Evolutionary conservation across 129 eudicot genomes (phyloP).

Genomic region (Escallonia herrerae): DNA sequence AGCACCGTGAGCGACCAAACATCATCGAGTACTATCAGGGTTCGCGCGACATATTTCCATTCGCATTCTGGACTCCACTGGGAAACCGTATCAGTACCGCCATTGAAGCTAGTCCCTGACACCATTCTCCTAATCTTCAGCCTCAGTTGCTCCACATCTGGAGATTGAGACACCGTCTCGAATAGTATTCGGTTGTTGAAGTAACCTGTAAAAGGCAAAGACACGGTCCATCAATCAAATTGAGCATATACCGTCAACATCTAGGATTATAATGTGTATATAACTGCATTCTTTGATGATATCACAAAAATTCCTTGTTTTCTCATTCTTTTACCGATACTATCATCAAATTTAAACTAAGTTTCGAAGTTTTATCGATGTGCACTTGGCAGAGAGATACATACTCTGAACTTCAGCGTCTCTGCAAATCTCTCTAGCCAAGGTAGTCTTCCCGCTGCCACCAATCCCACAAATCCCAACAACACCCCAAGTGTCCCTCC

Average conservation of each 20-base stretch:
- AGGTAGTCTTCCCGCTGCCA: conserved; percentile 88
- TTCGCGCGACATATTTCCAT: conserved; percentile 19
- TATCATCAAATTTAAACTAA: background rate
- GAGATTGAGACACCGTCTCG: conserved; percentile 84
- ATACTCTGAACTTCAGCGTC: conserved; percentile 59
- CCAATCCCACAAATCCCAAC: conserved; percentile 84
- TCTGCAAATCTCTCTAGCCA: conserved; percentile 61
- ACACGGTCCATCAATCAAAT: background rate
- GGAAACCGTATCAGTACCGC: conserved; percentile 21
- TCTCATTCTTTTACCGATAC: too few relatives aligned
- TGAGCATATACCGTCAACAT: background rate
- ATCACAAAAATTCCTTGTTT: too few relatives aligned
- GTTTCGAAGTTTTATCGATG: too few relatives aligned
- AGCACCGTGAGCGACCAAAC: conserved; percentile 77
- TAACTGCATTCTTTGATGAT: too few relatives aligned
- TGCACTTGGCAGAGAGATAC: conserved; percentile 8
- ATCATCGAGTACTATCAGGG: conserved; percentile 75
- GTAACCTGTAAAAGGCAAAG: conserved; percentile 29
- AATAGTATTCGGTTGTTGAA: conserved; percentile 47
- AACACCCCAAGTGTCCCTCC: conserved; percentile 30
- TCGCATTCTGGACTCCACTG: conserved; percentile 28
- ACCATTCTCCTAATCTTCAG: conserved; percentile 47
- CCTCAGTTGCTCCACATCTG: conserved; percentile 61
- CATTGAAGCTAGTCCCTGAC: conserved; percentile 28
- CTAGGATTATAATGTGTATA: too few relatives aligned